A percentile compares a stretch with the other conserved stretches of the same genome.
These are phyloP conservation scores for Penicillium macrosclerotiorum DNA, from an alignment of 495 filamentous ascomycete genomes.

Conservation along the genomic window DNA sequence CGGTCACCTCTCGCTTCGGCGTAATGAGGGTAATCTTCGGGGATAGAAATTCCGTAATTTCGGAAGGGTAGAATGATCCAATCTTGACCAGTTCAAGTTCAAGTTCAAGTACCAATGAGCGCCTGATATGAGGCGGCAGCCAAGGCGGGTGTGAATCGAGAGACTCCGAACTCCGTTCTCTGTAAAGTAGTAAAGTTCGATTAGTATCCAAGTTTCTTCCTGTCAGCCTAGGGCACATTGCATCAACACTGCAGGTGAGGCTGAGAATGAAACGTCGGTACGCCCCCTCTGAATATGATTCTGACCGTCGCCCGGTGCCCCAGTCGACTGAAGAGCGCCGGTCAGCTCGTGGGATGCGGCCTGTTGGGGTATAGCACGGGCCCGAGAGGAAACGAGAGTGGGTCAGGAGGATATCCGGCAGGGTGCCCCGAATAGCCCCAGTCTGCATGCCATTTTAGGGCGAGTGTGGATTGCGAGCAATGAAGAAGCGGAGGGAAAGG, in stretches of 20 bases:
- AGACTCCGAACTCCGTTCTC: too few species aligned
- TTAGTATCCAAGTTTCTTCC: too few species aligned
- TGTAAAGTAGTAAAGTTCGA: background rate
- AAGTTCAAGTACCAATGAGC: too few species aligned
- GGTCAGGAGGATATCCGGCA: background rate
- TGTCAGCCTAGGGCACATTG: too few species aligned
- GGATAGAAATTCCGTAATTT: too few species aligned
- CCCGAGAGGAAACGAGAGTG: background rate
- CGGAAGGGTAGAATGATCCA: too few species aligned
- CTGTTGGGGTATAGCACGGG: conserved; percentile 6
- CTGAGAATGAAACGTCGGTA: conserved; percentile 9
- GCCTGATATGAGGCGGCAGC: too few species aligned
- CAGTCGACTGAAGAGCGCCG: background rate
- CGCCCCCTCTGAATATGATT: background rate
- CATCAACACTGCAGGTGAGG: conserved; percentile 16
- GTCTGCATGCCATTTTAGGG: conserved; percentile 8
- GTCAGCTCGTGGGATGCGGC: conserved; percentile 10
- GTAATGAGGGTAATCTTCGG: too few species aligned
- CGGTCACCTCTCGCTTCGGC: too few species aligned
- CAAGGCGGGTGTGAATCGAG: too few species aligned
- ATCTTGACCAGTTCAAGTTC: too few species aligned
- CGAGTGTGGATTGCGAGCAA: background rate
- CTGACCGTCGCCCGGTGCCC: too few species aligned
- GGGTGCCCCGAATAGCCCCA: conserved; percentile 5
- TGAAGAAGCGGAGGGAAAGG: background rate